Percentiles rank a stretch among this genome's conserved stretches.
Evolutionary conservation across 768 basidiomycete genomes (phyloP).

Genomic region (Podaxis rugospora): DNA sequence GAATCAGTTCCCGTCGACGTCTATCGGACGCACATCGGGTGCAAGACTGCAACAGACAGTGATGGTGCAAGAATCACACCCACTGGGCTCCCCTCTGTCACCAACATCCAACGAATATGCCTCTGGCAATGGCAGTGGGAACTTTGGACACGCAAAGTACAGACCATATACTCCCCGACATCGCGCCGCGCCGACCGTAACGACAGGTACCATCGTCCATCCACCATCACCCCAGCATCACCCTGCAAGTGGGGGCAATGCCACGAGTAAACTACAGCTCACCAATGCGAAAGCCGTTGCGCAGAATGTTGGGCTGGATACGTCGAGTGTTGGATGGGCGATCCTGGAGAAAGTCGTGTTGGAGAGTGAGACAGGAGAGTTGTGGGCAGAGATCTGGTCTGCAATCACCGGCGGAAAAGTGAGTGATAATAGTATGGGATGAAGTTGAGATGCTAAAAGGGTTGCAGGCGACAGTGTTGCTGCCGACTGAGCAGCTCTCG

Average conservation of each 20-base stretch:
- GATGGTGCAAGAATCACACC: conserved; percentile 61
- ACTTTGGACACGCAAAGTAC: conserved; percentile 41
- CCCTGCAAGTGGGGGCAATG: conserved; percentile 35
- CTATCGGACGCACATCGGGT: conserved; percentile 50
- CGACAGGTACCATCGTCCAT: conserved; percentile 46
- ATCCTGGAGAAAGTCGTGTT: conserved; percentile 69
- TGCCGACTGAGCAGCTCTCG: conserved; percentile 62
- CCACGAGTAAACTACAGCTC: conserved; percentile 63
- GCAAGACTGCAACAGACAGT: conserved; percentile 31
- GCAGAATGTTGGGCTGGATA: conserved; percentile 63
- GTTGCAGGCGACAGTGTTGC: conserved; percentile 68
- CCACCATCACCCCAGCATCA: conserved; percentile 43
- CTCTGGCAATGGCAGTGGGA: not conserved
- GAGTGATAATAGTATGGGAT: conserved; percentile 16
- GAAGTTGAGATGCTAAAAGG: not conserved
- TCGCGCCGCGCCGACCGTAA: conserved; percentile 39
- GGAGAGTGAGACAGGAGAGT: conserved; percentile 43
- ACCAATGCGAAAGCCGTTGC: conserved; percentile 72
- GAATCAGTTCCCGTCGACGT: conserved; percentile 42
- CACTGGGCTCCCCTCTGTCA: conserved; percentile 32
- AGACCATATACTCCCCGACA: conserved; percentile 78
- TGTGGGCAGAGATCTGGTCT: conserved; percentile 71
- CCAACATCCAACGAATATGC: conserved; percentile 14
- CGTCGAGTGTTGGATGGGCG: conserved; percentile 59
- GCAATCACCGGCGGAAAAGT: conserved; percentile 67